These are phyloP conservation scores for Parmelia sp. DNA, from an alignment of 495 filamentous ascomycete species.

Conservation along the genomic window DNA sequence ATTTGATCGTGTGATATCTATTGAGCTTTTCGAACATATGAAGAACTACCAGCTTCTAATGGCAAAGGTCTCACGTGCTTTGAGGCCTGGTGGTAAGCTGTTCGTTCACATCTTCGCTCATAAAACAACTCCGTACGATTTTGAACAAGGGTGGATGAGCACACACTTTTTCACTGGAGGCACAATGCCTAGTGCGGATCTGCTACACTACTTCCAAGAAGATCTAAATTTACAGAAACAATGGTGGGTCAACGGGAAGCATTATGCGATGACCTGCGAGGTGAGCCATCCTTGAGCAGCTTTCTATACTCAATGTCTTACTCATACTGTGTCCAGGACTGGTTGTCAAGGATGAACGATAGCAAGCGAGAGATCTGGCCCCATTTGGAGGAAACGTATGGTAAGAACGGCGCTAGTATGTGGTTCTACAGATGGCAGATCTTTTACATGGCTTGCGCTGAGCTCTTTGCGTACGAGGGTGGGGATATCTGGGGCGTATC, in stretches of 20 bases:
- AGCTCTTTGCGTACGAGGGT: conserved; percentile 54
- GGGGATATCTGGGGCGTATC: conserved; percentile 59
- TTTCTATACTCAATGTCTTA: neutral
- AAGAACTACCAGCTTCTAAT: conserved; percentile 63
- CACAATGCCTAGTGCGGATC: conserved; percentile 60
- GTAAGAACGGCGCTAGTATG: conserved; percentile 44
- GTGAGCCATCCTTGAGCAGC: conserved; percentile 31
- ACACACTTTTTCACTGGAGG: conserved; percentile 62
- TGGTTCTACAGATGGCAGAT: conserved; percentile 65
- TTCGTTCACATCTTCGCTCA: conserved; percentile 63
- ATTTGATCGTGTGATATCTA: conserved; percentile 56
- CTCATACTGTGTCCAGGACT: conserved; percentile 41
- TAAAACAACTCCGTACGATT: conserved; percentile 56
- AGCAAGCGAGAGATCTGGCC: conserved; percentile 53
- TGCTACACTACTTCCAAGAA: conserved; percentile 59
- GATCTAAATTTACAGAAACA: conserved; percentile 51
- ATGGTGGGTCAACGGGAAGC: conserved; percentile 60
- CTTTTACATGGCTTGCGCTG: conserved; percentile 62
- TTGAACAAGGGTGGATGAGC: conserved; percentile 67
- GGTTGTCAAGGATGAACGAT: conserved; percentile 47
- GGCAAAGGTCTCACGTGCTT: conserved; percentile 48
- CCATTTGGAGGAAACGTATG: conserved; percentile 54
- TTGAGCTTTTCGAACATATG: conserved; percentile 69
- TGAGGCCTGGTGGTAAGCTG: conserved; percentile 54
- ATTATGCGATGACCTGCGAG: conserved; percentile 62